Conservation (phyloP, 139 green algal genomes). For the Closterium sp. region DNA sequence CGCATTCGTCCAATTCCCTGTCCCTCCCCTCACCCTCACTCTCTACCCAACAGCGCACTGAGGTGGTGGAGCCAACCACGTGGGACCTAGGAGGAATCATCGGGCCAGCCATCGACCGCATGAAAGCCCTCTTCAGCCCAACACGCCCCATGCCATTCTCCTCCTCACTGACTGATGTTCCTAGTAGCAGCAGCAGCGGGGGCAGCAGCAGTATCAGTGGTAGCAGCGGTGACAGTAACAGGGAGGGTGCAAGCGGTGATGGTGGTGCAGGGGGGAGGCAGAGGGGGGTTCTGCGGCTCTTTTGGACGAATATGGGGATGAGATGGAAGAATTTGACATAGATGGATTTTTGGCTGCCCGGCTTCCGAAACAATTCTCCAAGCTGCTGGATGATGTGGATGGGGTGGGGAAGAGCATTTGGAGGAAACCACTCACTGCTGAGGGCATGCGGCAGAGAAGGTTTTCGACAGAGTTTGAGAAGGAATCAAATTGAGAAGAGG, state of each 20-base stretch:
- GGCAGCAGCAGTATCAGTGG: no score
- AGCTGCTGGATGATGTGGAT: no score
- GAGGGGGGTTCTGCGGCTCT: neutral
- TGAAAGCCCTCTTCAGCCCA: slow-evolving; percentile 26
- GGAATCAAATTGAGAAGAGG: no score
- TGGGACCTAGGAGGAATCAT: slow-evolving; percentile 23
- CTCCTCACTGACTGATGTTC: neutral
- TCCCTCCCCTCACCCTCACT: neutral
- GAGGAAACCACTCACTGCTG: no score
- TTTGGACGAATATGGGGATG: neutral
- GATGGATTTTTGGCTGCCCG: neutral
- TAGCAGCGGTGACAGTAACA: neutral
- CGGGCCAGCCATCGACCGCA: slow-evolving; percentile 23
- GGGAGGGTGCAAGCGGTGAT: neutral
- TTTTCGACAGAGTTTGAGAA: no score
- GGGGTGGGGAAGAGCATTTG: no score
- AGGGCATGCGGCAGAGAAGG: no score
- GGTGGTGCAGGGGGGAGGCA: neutral
- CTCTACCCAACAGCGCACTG: slow-evolving; percentile 7
- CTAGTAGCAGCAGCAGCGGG: slow-evolving; percentile 7
- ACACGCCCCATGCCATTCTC: neutral
- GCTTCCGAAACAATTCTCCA: no score
- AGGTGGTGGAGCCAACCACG: slow-evolving; percentile 7
- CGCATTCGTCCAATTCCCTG: neutral
- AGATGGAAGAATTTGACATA: neutral